These are phyloP conservation scores for Amanita muscaria DNA, from an alignment of 768 basidiomycete species.

Conservation along the genomic window DNA sequence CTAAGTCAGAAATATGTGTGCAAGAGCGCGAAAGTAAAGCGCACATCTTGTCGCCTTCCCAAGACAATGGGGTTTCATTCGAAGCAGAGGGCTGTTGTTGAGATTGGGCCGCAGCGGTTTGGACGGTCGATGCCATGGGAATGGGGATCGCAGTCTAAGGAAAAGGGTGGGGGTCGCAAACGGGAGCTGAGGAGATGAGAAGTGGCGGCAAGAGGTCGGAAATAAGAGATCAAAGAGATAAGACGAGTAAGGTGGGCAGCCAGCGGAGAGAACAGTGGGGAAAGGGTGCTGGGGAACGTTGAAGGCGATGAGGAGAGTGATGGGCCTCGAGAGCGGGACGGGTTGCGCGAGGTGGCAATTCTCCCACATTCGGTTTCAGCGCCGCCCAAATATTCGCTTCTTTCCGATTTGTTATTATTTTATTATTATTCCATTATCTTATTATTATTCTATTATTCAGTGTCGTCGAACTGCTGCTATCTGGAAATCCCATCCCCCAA, in stretches of 20 bases:
- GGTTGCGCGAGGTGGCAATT: conserved; percentile 21
- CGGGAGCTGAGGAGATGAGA: conserved; percentile 7
- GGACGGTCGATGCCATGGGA: conserved; percentile 6
- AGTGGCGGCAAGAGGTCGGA: conserved; percentile 9
- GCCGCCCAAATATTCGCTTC: conserved; percentile 23
- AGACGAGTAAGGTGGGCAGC: conserved; percentile 3
- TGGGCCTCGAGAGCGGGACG: conserved; percentile 14
- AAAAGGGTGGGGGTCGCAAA: not conserved
- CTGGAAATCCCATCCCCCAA: conserved; percentile 84
- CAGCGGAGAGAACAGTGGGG: conserved; percentile 15
- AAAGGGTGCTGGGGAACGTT: conserved; percentile 12
- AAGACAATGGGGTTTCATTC: conserved; percentile 34
- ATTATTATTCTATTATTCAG: conserved; percentile 19
- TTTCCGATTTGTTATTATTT: conserved; percentile 16
- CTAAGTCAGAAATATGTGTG: conserved; percentile 1
- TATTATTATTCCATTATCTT: conserved; percentile 11
- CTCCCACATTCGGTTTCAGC: conserved; percentile 23
- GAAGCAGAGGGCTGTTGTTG: conserved; percentile 15
- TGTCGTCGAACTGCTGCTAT: conserved; percentile 76
- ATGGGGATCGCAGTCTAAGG: not conserved
- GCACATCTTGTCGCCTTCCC: conserved; percentile 84
- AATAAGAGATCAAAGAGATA: not conserved
- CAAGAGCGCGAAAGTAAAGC: conserved; percentile 17
- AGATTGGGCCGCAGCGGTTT: conserved; percentile 10
- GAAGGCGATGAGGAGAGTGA: conserved; percentile 14